Conservation (phyloP, 2,329 filamentous ascomycete species). For the Fusarium sp. region DNA sequence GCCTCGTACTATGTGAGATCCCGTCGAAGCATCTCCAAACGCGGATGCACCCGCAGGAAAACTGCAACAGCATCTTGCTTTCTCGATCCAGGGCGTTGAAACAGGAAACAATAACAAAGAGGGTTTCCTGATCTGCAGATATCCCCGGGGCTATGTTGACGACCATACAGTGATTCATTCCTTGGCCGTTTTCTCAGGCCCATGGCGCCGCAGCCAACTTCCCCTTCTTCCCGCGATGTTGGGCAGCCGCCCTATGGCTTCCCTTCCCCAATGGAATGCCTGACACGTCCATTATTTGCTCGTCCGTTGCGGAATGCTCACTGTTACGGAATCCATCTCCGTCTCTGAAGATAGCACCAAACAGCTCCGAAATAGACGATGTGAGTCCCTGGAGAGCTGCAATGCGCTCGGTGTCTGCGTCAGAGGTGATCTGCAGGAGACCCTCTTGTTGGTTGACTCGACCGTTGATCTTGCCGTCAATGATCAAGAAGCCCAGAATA, state of each 20-base stretch:
- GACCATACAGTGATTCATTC: neutral
- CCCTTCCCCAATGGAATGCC: slow-evolving; percentile 32
- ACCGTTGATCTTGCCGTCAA: slow-evolving; percentile 86
- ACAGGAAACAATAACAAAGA: neutral
- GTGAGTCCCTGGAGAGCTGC: slow-evolving; percentile 79
- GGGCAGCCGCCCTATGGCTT: neutral
- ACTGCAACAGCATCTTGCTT: slow-evolving; percentile 13
- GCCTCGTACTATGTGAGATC: slow-evolving; percentile 36
- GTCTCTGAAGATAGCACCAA: slow-evolving; percentile 78
- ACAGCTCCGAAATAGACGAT: slow-evolving; percentile 74
- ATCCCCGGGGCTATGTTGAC: neutral
- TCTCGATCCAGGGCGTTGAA: slow-evolving; percentile 15
- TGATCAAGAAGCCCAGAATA: slow-evolving; percentile 92
- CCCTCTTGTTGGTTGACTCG: slow-evolving; percentile 91
- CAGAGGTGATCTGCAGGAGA: slow-evolving; percentile 81
- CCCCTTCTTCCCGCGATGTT: slow-evolving; percentile 36
- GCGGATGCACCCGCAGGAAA: slow-evolving; percentile 24
- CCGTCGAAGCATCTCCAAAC: slow-evolving; percentile 35
- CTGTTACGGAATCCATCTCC: slow-evolving; percentile 71
- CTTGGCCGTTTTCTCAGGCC: slow-evolving; percentile 16
- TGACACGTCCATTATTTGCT: slow-evolving; percentile 45
- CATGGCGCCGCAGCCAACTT: slow-evolving; percentile 24
- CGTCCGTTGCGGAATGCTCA: slow-evolving; percentile 42
- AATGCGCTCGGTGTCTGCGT: slow-evolving; percentile 78
- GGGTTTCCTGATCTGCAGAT: neutral